phyloP scores from a whole-genome alignment of 495 filamentous ascomycete species.

The Penicillium ochrochloron region DNA sequence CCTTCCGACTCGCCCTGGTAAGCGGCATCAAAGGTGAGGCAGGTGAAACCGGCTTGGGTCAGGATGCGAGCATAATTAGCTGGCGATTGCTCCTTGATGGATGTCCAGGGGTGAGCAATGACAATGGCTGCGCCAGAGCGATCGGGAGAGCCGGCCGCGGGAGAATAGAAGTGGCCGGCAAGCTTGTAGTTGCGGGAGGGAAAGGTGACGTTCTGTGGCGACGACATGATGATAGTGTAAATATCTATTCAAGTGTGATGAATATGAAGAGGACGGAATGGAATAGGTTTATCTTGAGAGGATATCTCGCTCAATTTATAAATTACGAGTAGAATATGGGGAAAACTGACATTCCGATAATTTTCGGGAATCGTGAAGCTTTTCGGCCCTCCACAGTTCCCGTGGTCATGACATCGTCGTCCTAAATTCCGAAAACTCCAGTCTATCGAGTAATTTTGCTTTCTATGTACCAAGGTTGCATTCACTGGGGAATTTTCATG shows the following conservation, averaged over 20 bases:
- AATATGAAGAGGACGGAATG: background rate
- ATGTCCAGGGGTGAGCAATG: conserved; percentile 39
- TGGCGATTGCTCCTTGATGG: conserved; percentile 47
- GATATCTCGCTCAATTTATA: background rate
- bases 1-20: conserved; percentile 45
- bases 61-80: conserved; percentile 36
- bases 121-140: conserved; percentile 39
- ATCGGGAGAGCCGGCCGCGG: conserved; percentile 19
- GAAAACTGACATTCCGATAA: background rate
- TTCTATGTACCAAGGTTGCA: too few relatives aligned
- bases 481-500: too few relatives aligned
- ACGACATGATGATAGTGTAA: conserved; percentile 19
- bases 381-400: background rate
- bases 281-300: background rate
- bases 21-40: conserved; percentile 43
- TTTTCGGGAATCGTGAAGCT: background rate
- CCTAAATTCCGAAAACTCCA: background rate
- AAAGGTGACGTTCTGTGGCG: conserved; percentile 26
- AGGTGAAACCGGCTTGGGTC: conserved; percentile 36
- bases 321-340: background rate
- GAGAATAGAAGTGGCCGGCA: conserved; percentile 26
- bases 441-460: too few relatives aligned
- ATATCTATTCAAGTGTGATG: background rate
- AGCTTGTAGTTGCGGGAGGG: conserved; percentile 19
- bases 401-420: background rate